Evolutionary conservation across 1,139 yeast species (phyloP).

Genomic region (Yamadazyma triangularis): DNA sequence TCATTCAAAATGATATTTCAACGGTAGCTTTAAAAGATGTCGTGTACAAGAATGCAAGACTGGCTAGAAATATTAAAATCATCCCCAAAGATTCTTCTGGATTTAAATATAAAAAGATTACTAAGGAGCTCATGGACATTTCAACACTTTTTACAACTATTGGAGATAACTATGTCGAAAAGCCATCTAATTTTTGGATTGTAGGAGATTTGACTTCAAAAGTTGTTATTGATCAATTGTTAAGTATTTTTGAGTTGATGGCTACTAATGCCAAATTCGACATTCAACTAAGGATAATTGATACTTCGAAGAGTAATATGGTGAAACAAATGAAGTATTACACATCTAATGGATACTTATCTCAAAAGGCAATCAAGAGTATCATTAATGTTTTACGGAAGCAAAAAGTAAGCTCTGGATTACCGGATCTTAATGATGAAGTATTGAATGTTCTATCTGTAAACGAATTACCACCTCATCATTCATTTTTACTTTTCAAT

Average conservation of each 20-base stretch:
- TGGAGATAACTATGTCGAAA: slow-evolving; percentile 7
- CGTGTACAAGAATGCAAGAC: slow-evolving; percentile 31
- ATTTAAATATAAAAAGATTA: slow-evolving; percentile 29
- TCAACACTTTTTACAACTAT: slow-evolving; percentile 16
- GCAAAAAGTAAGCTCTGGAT: slow-evolving; percentile 2
- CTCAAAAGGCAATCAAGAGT: slow-evolving; percentile 13
- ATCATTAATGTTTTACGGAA: slow-evolving; percentile 7
- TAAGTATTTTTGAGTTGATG: slow-evolving; percentile 27
- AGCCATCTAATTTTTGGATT: slow-evolving; percentile 44
- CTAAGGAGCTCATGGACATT: slow-evolving; percentile 21
- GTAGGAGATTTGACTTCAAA: slow-evolving; percentile 49
- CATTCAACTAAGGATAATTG: slow-evolving; percentile 32
- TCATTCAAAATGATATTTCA: slow-evolving; percentile 9
- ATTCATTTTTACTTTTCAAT: slow-evolving; percentile 33
- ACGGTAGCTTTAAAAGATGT: slow-evolving; percentile 20
- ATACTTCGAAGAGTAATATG: slow-evolving; percentile 7
- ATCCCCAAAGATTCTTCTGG: slow-evolving; percentile 32
- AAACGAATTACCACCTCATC: slow-evolving; percentile 24
- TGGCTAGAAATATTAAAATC: slow-evolving; percentile 28
- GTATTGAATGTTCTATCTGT: slow-evolving; percentile 5
- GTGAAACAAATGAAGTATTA: slow-evolving; percentile 4
- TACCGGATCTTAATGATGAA: slow-evolving; percentile 1
- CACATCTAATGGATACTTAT: slow-evolving; percentile 8
- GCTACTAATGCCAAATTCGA: slow-evolving; percentile 20
- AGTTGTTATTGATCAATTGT: slow-evolving; percentile 37